These are phyloP conservation scores for Leccinum variicolor DNA, from an alignment of 768 basidiomycete genomes.

Conservation along the genomic window DNA sequence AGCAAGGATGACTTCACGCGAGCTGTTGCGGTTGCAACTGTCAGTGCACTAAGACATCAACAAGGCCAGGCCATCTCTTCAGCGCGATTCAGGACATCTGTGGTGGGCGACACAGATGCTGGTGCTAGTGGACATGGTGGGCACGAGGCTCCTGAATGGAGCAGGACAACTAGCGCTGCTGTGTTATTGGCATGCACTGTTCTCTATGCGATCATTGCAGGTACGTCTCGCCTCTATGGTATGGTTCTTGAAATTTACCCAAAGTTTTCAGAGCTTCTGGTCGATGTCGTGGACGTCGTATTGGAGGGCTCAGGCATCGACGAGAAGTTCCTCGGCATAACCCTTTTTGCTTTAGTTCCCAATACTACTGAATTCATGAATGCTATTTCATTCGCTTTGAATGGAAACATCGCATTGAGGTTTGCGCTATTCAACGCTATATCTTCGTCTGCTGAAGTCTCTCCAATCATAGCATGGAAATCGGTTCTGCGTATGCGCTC, in stretches of 20 bases:
- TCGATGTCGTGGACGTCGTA: constrained; percentile 94
- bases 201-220: constrained; percentile 93
- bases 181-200: constrained; percentile 88
- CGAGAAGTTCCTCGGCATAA: constrained; percentile 96
- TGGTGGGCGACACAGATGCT: constrained; percentile 35
- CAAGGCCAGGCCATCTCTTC: constrained; percentile 52
- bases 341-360: constrained; percentile 94
- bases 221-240: constrained; percentile 42
- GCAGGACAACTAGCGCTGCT: constrained; percentile 81
- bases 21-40: constrained; percentile 92
- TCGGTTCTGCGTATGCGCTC: constrained; percentile 97
- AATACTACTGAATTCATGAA: constrained; percentile 99
- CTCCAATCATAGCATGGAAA: constrained; percentile 78
- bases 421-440: constrained; percentile 30
- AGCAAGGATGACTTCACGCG: constrained; percentile 88
- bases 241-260: not conserved
- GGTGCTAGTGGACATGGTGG: constrained; percentile 66
- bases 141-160: constrained; percentile 97
- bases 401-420: constrained; percentile 97
- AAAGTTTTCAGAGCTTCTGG: constrained; percentile 68
- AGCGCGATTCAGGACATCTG: constrained; percentile 43
- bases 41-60: constrained; percentile 84
- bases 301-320: constrained; percentile 88
- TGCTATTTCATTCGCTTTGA: constrained; percentile 95
- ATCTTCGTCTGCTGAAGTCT: not conserved